Evolutionary conservation across 2,329 filamentous ascomycete species (phyloP).

Genomic region (Bipolaris zeicola): DNA sequence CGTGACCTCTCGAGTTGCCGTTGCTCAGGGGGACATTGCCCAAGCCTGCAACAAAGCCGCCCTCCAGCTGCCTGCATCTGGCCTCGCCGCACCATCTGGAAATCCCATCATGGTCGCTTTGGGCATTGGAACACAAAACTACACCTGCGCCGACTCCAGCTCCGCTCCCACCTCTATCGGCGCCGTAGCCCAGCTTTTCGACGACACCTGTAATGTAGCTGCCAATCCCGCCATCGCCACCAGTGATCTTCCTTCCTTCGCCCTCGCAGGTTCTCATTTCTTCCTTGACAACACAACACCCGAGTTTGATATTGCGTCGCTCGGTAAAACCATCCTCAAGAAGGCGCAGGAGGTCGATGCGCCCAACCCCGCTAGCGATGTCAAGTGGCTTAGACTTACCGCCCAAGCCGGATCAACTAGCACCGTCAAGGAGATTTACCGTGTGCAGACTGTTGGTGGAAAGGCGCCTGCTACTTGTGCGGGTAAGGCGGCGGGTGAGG

Average conservation of each 20-base stretch:
- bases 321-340: slow-evolving; percentile 67
- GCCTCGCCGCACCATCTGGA: slow-evolving; percentile 31
- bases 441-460: slow-evolving; percentile 82
- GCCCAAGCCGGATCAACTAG: slow-evolving; percentile 45
- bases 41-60: slow-evolving; percentile 27
- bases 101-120: slow-evolving; percentile 53
- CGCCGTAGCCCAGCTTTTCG: slow-evolving; percentile 47
- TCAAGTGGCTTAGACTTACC: slow-evolving; percentile 79
- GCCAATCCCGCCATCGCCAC: slow-evolving; percentile 26
- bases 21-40: slow-evolving; percentile 3
- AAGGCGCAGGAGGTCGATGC: slow-evolving; percentile 69
- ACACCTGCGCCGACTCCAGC: slow-evolving; percentile 48
- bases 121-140: slow-evolving; percentile 59
- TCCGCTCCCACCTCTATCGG: slow-evolving; percentile 49
- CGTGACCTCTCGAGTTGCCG: slow-evolving; percentile 21
- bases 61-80: slow-evolving; percentile 34
- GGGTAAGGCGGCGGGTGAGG: slow-evolving; percentile 45
- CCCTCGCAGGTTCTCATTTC: slow-evolving; percentile 72
- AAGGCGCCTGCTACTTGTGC: slow-evolving; percentile 73
- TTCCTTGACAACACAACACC: slow-evolving; percentile 75
- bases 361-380: slow-evolving; percentile 63
- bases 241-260: slow-evolving; percentile 30
- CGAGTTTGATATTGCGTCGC: slow-evolving; percentile 77
- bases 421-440: slow-evolving; percentile 74
- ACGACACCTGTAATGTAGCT: slow-evolving; percentile 33